Percentiles rank a stretch among this genome's conserved stretches.
Conservation (phyloP, 768 basidiomycete species). For the Psilocybe cyanescens region DNA sequence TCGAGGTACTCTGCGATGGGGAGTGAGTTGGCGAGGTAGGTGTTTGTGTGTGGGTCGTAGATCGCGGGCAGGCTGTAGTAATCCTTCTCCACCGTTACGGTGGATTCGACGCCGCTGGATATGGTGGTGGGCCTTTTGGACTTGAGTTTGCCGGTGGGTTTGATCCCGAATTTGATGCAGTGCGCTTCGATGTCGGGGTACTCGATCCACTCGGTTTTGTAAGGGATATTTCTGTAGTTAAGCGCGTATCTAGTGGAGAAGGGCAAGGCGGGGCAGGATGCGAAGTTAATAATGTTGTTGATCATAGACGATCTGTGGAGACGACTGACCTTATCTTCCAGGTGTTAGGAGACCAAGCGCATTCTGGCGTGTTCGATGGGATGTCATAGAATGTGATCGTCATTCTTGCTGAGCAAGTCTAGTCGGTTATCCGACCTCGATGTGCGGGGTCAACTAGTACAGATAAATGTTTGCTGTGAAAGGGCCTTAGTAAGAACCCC, state of each 20-base stretch:
- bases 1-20: constrained; percentile 56
- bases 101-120: background rate
- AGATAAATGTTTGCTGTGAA: too few relatives aligned
- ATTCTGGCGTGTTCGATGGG: constrained; percentile 25
- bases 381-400: constrained; percentile 41
- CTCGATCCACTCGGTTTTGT: constrained; percentile 54
- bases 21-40: constrained; percentile 43
- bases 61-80: constrained; percentile 54
- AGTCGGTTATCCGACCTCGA: background rate
- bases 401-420: background rate
- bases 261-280: too few relatives aligned
- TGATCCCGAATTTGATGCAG: constrained; percentile 38
- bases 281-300: too few relatives aligned
- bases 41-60: constrained; percentile 44
- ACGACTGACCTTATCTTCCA: constrained; percentile 34
- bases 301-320: too few relatives aligned
- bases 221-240: constrained; percentile 39
- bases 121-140: background rate
- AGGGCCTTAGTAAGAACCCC: background rate
- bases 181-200: constrained; percentile 48
- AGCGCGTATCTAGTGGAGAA: constrained; percentile 28
- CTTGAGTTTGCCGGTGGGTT: constrained; percentile 28
- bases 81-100: constrained; percentile 28
- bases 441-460: too few relatives aligned
- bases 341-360: constrained; percentile 38